Evolutionary conservation across 1,284 basidiomycete species (phyloP).

Genomic region (Marasmius fiardii): DNA sequence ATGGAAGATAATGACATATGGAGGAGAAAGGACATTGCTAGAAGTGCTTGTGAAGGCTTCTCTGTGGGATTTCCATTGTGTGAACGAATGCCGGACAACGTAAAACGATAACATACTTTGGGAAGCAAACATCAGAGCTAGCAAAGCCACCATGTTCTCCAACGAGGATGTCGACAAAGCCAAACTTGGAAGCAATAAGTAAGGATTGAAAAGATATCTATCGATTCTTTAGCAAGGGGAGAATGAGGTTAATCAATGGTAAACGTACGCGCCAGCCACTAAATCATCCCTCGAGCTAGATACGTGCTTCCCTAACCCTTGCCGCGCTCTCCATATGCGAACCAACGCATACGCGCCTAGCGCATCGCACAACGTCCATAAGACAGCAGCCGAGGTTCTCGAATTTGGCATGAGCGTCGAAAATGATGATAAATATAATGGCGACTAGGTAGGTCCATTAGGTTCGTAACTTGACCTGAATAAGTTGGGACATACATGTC

Average conservation of each 20-base stretch:
- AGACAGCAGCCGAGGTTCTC: conserved; percentile 40
- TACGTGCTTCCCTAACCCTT: conserved; percentile 31
- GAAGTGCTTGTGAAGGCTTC: conserved; percentile 49
- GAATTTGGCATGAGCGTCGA: conserved; percentile 61
- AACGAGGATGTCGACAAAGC: conserved; percentile 80
- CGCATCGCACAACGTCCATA: conserved; percentile 75
- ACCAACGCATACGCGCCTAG: conserved; percentile 58
- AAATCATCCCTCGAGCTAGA: conserved; percentile 48
- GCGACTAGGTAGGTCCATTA: conserved; percentile 55
- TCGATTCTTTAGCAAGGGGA: not conserved
- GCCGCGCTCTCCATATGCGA: conserved; percentile 62
- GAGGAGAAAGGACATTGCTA: conserved; percentile 65
- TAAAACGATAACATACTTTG: conserved; percentile 43
- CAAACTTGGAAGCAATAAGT: conserved; percentile 74
- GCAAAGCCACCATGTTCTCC: conserved; percentile 70
- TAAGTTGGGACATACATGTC: conserved; percentile 64
- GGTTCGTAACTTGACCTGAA: conserved; percentile 7
- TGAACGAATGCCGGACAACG: not conserved
- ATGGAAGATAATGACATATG: conserved; percentile 73
- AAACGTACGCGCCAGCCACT: conserved; percentile 60
- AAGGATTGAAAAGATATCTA: conserved; percentile 89
- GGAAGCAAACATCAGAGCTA: conserved; percentile 71
- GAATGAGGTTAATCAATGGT: not conserved
- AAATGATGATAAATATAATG: conserved; percentile 77
- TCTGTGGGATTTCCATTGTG: conserved; percentile 33